Conservation (phyloP, 2,329 filamentous ascomycete genomes). For the Fusarium nurragi region DNA sequence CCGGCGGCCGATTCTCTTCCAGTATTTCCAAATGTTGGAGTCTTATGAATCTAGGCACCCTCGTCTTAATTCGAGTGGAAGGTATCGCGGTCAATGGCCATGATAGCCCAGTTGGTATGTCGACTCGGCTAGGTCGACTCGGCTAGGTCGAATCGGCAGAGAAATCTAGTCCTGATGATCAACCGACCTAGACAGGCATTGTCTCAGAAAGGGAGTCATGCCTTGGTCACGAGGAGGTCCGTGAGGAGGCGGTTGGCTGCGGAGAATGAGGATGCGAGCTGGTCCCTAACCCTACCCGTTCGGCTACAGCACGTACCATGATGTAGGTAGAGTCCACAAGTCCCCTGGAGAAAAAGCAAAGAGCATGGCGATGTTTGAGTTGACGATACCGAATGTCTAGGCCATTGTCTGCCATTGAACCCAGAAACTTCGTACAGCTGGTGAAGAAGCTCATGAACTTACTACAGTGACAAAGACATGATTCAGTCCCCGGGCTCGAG, state of each 20-base stretch:
- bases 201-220: conserved; percentile 35
- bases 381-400: not conserved
- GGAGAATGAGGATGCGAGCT: conserved; percentile 38
- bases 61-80: not conserved
- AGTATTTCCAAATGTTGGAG: not conserved
- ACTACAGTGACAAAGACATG: not conserved
- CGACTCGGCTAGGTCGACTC: conserved; percentile 13
- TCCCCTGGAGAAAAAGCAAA: conserved; percentile 34
- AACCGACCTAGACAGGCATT: conserved; percentile 39
- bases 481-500: too few relatives aligned
- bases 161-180: conserved; percentile 38
- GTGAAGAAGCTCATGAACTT: not conserved
- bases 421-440: not conserved
- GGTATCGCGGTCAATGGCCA: conserved; percentile 9
- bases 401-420: not conserved
- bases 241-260: conserved; percentile 36
- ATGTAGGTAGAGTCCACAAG: not conserved
- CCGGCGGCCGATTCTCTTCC: conserved; percentile 5
- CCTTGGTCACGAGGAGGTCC: conserved; percentile 38
- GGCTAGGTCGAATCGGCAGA: conserved; percentile 16
- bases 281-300: conserved; percentile 33
- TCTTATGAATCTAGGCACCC: not conserved
- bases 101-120: conserved; percentile 22
- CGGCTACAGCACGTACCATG: conserved; percentile 23
- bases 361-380: not conserved